Evolutionary conservation across 495 filamentous ascomycete species (phyloP), one percentile per base, ranked within the genome.

Genomic region (Oleoguttula mirabilis): DNA sequence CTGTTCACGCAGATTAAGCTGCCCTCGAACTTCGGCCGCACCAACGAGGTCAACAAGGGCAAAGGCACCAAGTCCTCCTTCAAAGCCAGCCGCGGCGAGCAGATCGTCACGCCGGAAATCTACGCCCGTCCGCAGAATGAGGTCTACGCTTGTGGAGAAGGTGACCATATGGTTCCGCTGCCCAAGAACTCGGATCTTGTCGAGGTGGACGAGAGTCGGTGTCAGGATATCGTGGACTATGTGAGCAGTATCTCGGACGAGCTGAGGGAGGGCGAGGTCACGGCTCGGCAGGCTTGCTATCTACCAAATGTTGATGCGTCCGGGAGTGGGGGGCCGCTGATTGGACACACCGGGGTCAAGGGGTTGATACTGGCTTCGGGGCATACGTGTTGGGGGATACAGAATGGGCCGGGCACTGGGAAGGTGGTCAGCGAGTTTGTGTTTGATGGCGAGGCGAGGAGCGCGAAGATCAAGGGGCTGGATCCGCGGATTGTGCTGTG

Each of bases 141-240:
- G 48, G 83, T 93, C 28, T 98, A 96, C 59, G 85, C 84, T 21
- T 98, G 90, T 57, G 84, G 90, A 28, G 86, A 94, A 57, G 85
- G 87, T 32, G 92, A 98, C 56, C 71, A 69, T 20, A 56, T 64
- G 5, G 72, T 84, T 3, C 81, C 85, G 0, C 68, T 98, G 4
- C 90, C 90, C 0, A 68, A 71, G 17, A 77, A 79, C 2, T 79
- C 82, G 7, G 81, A 82, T 41, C 70, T 80, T 15, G 90, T 98
- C 10, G 65, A 82, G 52, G 75, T 80, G 34, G 88, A 94, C 58
- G 66, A 73, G 33, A 60, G 63, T 5, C 76, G 83, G 37, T 94
- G 88, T 61, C 80, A 94, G 60, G 88, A 96, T 48, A 77, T 98
- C 41, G 69, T 88, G 32, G 76, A 87, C 42, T 84, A 94, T 48